These are phyloP conservation scores for Quercus ilex DNA, from an alignment of 306 rosid genomes.

Conservation along the genomic window DNA sequence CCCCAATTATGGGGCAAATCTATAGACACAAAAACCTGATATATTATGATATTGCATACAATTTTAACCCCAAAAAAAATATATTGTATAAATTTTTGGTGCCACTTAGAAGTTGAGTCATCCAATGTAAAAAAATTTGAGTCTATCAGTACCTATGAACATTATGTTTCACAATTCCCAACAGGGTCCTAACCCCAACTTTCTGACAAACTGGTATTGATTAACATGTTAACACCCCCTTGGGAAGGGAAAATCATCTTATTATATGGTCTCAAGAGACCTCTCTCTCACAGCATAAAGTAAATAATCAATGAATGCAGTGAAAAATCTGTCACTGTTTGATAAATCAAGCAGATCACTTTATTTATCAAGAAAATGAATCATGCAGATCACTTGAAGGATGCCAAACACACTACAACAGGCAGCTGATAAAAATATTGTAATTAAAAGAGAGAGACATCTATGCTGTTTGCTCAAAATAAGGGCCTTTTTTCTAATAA, in stretches of 20 bases:
- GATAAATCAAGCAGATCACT: neutral
- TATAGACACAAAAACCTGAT: slow-evolving; percentile 21
- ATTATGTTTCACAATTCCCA: neutral
- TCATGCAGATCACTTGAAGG: neutral
- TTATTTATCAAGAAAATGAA: no score
- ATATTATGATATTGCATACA: slow-evolving; percentile 6
- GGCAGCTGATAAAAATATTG: neutral
- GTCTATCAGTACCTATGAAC: neutral
- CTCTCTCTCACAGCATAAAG: no score
- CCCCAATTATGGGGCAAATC: slow-evolving; percentile 70
- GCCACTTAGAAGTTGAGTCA: neutral
- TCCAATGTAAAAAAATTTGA: neutral
- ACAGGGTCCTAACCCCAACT: neutral
- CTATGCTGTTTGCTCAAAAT: neutral
- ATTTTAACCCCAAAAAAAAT: neutral
- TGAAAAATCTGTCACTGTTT: neutral
- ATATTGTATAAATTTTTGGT: neutral
- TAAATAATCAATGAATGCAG: no score
- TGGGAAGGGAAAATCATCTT: no score
- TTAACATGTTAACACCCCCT: no score
- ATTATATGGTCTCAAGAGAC: no score
- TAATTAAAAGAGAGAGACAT: neutral
- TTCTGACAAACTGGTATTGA: no score
- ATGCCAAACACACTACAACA: neutral
- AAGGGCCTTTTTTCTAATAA: no score